Evolutionary conservation across 2,329 filamentous ascomycete genomes (phyloP).

Genomic region (Colletotrichum theobromicola): DNA sequence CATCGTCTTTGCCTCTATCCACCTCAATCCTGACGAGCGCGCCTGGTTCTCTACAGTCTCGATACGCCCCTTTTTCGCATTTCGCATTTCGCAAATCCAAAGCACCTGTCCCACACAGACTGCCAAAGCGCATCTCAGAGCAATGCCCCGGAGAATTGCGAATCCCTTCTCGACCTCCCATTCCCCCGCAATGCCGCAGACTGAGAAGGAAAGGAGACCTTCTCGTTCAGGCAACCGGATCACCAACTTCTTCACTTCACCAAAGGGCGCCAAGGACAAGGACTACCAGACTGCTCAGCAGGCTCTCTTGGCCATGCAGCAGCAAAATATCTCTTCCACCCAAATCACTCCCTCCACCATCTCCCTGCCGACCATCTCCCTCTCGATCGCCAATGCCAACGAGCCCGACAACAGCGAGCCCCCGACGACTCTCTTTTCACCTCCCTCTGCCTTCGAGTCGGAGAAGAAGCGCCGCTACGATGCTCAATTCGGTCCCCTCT

Average conservation of each 20-base stretch:
- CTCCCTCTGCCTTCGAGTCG: conserved; percentile 83
- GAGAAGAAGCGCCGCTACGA: conserved; percentile 78
- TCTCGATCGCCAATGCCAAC: conserved; percentile 84
- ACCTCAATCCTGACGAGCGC: neutral
- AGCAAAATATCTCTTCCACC: conserved; percentile 61
- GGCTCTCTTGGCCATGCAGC: conserved; percentile 70
- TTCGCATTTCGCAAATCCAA: neutral
- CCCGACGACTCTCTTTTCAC: conserved; percentile 81
- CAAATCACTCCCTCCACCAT: conserved; percentile 75
- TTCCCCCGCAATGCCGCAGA: conserved; percentile 49
- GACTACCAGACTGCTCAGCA: conserved; percentile 72
- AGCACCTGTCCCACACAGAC: conserved; percentile 6
- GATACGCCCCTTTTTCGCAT: neutral
- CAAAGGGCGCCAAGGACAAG: conserved; percentile 57
- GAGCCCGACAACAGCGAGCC: conserved; percentile 75
- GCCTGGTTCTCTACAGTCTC: neutral
- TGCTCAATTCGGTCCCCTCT: conserved; percentile 89
- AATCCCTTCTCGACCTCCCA: conserved; percentile 60
- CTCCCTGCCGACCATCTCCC: conserved; percentile 86
- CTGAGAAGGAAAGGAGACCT: conserved; percentile 62
- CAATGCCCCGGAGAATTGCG: conserved; percentile 64
- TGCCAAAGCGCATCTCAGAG: conserved; percentile 28
- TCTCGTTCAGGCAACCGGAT: conserved; percentile 70
- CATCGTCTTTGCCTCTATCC: neutral
- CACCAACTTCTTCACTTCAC: conserved; percentile 82